Percentiles rank a stretch among this genome's conserved stretches.
phyloP scores from a whole-genome alignment of 257 asterid genomes.

The Solanum stenotomum region DNA sequence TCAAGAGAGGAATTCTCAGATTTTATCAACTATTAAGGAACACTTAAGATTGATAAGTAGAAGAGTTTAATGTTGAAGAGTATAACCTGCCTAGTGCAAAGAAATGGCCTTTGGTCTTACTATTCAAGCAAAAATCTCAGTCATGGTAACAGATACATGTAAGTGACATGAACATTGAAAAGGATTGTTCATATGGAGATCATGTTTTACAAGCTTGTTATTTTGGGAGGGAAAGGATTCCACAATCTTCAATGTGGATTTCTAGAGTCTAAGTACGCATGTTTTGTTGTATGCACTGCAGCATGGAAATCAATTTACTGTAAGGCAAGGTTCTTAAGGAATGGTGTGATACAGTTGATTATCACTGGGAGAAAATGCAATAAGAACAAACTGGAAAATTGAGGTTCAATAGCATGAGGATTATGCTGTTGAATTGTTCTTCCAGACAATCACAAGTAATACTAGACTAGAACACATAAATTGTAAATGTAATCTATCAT shows the following conservation, averaged over 20 bases:
- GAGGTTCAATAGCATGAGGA: not conserved
- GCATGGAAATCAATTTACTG: not conserved
- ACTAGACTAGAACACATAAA: not conserved
- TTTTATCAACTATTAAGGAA: not conserved
- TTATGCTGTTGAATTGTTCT: not conserved
- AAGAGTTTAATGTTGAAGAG: not conserved
- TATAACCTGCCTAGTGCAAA: not conserved
- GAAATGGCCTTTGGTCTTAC: not conserved
- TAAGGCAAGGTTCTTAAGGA: not conserved
- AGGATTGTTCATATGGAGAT: not conserved
- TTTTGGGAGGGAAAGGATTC: not conserved
- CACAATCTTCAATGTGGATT: not conserved
- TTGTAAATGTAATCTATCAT: not conserved
- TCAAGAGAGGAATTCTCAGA: not conserved
- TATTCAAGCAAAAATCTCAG: not conserved
- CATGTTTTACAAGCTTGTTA: not conserved
- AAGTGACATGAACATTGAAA: not conserved
- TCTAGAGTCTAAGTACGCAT: not conserved
- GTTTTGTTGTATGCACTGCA: not conserved
- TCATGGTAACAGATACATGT: not conserved
- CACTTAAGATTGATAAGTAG: not conserved
- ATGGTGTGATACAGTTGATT: not conserved
- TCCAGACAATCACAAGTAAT: not conserved
- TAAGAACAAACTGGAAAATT: not conserved
- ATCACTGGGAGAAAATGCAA: not conserved